Evolutionary conservation across 2,329 filamentous ascomycete species (phyloP), one percentile per base, ranked within the genome.

Genomic region (Arachnomyces sp.): DNA sequence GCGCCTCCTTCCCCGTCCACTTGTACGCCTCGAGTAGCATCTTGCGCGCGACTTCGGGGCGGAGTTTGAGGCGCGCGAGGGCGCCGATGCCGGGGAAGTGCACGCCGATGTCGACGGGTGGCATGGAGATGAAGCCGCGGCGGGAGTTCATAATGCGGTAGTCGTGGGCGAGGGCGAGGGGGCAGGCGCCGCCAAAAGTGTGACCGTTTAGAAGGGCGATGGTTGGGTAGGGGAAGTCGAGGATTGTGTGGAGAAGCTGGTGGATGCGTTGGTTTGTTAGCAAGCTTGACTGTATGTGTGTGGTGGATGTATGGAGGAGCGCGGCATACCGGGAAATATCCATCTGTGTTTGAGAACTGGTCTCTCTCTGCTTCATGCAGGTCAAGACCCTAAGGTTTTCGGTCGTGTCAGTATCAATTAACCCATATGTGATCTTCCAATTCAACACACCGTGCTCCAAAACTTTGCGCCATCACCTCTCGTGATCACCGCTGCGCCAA

Each of bases 331-430:
- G 76, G 74, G 5, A 67, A 70, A 40, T 76, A 79, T 17, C 61
- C 65, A 47, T 68, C 74, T 17, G 64, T 63, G 31, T 79, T 76
- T 63, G 65, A 74, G 38, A 66, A 68, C 18, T 69, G 65, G 48
- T 66, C 67, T 28, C 62, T 62, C 35, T 65, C 62, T 9, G 52
- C 48, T 43, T 68, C 64, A 36, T 67, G 63, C 7, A 68, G 55
- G 18, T 68, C 65, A 9, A 67, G 47, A 1, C 63, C 64, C 39
- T 42, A 15, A 36, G 17, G n/a, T n/a, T 25, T 25, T 25, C 20
- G 9, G 5, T 25, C 20, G 9, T 5, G 9, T 25, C 20, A 25
- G 20, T 25, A 25, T 25, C 20, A 25, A 25, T 25, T 25, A 9
- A 25, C 20, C 20, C 9, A 25, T 25, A 9, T n/a, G 20, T 5